Conservation (phyloP, 2,329 filamentous ascomycete genomes). For the Cordyceps cicadae region DNA sequence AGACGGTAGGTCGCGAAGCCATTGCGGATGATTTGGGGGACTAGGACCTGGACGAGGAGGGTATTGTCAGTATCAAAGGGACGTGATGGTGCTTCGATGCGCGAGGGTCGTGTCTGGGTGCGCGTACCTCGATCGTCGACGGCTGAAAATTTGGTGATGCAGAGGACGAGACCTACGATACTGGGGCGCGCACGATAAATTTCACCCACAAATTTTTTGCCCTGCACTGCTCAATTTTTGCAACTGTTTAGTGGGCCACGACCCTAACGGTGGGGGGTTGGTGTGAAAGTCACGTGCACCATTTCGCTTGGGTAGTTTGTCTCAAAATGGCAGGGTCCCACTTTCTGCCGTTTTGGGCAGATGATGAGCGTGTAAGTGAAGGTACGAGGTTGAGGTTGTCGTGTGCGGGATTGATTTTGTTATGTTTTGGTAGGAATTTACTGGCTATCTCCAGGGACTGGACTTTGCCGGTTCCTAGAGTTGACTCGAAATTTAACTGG, state of each 20-base stretch:
- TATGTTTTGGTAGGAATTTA: too few relatives aligned
- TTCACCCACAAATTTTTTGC: slow-evolving; percentile 16
- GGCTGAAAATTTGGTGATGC: slow-evolving; percentile 32
- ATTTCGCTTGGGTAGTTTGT: neutral
- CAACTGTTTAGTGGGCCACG: slow-evolving; percentile 31
- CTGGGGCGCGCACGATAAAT: slow-evolving; percentile 26
- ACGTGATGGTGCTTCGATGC: neutral
- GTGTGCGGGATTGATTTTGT: too few relatives aligned
- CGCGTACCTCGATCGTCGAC: slow-evolving; percentile 33
- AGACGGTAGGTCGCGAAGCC: slow-evolving; percentile 95
- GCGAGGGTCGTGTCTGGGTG: neutral
- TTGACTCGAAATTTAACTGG: too few relatives aligned
- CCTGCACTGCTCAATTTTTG: slow-evolving; percentile 8
- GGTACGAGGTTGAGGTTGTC: too few relatives aligned
- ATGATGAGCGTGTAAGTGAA: too few relatives aligned
- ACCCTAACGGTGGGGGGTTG: slow-evolving; percentile 28
- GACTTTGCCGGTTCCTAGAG: too few relatives aligned
- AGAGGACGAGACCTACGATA: slow-evolving; percentile 21
- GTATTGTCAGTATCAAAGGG: neutral
- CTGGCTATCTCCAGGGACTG: too few relatives aligned
- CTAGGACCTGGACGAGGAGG: slow-evolving; percentile 24
- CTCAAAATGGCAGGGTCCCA: neutral
- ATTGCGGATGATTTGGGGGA: slow-evolving; percentile 48
- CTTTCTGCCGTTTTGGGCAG: neutral
- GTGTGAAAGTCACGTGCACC: neutral